Conservation (phyloP, 2,329 filamentous ascomycete species). For the Cercospora sp. region DNA sequence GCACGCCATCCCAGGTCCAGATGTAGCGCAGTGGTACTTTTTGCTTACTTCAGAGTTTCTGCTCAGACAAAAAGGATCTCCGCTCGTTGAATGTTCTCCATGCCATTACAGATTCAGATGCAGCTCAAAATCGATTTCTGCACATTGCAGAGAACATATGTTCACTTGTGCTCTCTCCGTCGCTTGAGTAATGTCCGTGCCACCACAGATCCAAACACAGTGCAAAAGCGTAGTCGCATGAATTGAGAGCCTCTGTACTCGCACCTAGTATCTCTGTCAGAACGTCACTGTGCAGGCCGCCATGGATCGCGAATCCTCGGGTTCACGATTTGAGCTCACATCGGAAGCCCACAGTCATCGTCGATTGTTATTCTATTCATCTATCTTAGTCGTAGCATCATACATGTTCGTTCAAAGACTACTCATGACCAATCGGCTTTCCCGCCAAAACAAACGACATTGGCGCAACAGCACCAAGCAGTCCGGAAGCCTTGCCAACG, state of each 20-base stretch:
- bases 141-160: not conserved
- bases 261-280: not conserved
- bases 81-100: not conserved
- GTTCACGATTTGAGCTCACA: not conserved
- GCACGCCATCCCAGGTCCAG: not conserved
- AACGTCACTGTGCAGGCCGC: not conserved
- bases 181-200: not conserved
- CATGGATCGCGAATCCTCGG: too few relatives aligned
- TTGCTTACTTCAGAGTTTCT: not conserved
- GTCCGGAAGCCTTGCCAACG: slow-evolving; percentile 28
- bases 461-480: slow-evolving; percentile 33
- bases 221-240: not conserved
- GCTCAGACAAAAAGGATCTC: not conserved
- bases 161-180: not conserved
- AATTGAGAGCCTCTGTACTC: not conserved
- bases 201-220: not conserved
- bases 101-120: not conserved
- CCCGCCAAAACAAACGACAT: slow-evolving; percentile 32
- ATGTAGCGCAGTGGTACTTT: not conserved
- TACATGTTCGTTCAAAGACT: not conserved
- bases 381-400: not conserved
- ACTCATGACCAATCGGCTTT: slow-evolving; percentile 39
- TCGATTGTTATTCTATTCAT: not conserved
- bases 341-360: not conserved
- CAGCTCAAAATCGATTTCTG: not conserved